Evolutionary conservation across 1,284 basidiomycete genomes (phyloP).

Genomic region (Cryptococcus amylolentus): DNA sequence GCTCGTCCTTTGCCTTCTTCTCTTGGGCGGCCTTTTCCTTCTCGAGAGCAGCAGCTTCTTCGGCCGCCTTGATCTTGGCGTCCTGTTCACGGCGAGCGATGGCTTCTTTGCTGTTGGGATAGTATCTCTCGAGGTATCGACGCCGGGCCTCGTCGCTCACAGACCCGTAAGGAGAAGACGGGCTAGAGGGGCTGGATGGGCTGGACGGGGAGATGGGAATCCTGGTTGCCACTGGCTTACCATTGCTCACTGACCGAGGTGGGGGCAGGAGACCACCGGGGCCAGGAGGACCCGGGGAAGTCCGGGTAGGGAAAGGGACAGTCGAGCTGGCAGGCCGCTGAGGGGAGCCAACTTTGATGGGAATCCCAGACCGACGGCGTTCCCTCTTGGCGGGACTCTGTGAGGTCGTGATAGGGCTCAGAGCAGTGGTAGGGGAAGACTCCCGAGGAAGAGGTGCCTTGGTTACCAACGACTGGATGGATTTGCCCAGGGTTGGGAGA

Average conservation of each 20-base stretch:
- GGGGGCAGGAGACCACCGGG: constrained; percentile 16
- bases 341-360: not conserved
- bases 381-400: too few relatives aligned
- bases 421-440: too few relatives aligned
- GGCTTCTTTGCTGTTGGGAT: not conserved
- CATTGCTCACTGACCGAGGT: constrained; percentile 1
- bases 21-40: not conserved
- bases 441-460: not conserved
- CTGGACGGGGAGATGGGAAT: too few relatives aligned
- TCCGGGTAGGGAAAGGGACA: not conserved
- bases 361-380: not conserved
- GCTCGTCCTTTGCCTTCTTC: not conserved
- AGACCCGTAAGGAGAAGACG: not conserved
- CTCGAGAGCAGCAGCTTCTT: not conserved
- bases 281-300: constrained; percentile 1
- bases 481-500: not conserved
- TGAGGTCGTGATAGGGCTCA: too few relatives aligned
- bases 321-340: not conserved
- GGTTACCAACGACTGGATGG: not conserved
- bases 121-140: not conserved
- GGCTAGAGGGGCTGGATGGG: constrained; percentile 1
- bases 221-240: constrained; percentile 1
- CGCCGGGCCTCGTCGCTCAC: constrained; percentile 2
- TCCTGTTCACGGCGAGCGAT: not conserved
- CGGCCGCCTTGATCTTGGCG: not conserved